Evolutionary conservation across 2,329 filamentous ascomycete species (phyloP).

Genomic region (Aspergillus intermedius): DNA sequence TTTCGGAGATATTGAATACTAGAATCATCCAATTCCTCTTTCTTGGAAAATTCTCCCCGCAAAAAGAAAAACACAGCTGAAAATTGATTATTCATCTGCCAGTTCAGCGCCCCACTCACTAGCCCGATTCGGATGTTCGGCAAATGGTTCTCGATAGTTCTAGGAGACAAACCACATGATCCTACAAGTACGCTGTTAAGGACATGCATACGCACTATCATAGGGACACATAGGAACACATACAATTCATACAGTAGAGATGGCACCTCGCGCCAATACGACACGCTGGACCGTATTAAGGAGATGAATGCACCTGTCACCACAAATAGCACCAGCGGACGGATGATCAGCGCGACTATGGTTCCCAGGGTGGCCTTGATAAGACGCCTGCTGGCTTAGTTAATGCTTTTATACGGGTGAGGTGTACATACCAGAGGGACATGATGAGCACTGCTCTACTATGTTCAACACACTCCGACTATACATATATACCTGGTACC

Average conservation of each 20-base stretch:
- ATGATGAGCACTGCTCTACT: no score
- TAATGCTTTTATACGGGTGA: no score
- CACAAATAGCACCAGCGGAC: neutral
- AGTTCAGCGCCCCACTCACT: neutral
- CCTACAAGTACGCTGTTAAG: neutral
- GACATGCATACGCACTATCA: neutral
- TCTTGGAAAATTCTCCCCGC: no score
- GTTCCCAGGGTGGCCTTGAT: neutral
- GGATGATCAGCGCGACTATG: neutral
- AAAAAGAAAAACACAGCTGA: no score
- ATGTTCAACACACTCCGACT: no score
- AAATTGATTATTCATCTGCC: neutral
- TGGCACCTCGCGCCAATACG: neutral
- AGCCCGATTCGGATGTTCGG: neutral
- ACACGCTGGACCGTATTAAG: neutral
- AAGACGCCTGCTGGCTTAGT: neutral
- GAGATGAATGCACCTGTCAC: neutral
- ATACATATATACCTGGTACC: neutral
- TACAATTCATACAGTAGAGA: conserved; percentile 2
- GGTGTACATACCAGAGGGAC: no score
- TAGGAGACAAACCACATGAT: conserved; percentile 2
- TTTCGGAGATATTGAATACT: no score
- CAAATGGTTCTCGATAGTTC: conserved; percentile 3
- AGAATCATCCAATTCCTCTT: no score
- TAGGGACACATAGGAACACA: neutral